A percentile compares a stretch with the other conserved stretches of the same genome.
These are phyloP conservation scores for Linum usitatissimum DNA, from an alignment of 345 rosid species.

Conservation along the genomic window DNA sequence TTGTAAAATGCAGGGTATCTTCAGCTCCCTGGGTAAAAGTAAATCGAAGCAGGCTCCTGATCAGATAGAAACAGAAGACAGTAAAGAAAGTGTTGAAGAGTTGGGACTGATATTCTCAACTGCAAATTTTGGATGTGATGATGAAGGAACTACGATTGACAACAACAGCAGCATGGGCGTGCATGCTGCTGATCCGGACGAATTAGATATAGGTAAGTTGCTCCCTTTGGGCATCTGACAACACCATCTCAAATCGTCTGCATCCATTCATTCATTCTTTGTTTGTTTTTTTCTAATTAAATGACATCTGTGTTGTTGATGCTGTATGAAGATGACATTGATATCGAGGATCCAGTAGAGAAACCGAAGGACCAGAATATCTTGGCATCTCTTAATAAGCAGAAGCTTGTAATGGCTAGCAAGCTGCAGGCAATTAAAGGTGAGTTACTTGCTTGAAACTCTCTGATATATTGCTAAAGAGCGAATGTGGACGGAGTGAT, in stretches of 20 bases:
- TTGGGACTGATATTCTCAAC: constrained; percentile 43
- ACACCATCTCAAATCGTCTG: background rate
- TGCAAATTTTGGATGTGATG: constrained; percentile 40
- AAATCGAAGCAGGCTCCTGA: constrained; percentile 45
- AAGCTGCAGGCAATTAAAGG: constrained; percentile 59
- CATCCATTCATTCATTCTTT: background rate
- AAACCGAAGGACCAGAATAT: constrained; percentile 61
- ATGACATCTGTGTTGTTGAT: constrained; percentile 39
- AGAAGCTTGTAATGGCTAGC: constrained; percentile 45
- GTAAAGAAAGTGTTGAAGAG: constrained; percentile 54
- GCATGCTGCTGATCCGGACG: constrained; percentile 35
- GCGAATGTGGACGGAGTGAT: background rate
- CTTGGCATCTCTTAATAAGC: constrained; percentile 52
- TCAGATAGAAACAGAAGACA: constrained; percentile 44
- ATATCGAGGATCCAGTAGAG: constrained; percentile 43
- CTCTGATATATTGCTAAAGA: background rate
- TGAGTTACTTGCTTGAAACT: constrained; percentile 11
- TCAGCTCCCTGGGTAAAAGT: constrained; percentile 65
- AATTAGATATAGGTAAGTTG: constrained; percentile 54
- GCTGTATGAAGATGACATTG: constrained; percentile 74
- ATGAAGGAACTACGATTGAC: constrained; percentile 12
- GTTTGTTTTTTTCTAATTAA: background rate
- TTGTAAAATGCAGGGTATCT: constrained; percentile 42
- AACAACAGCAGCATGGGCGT: constrained; percentile 5
- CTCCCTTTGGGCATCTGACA: background rate